Base-by-base conservation (phyloP, 225 moss, liverwort and hornwort species). In the Lunularia cruciata region DNA sequence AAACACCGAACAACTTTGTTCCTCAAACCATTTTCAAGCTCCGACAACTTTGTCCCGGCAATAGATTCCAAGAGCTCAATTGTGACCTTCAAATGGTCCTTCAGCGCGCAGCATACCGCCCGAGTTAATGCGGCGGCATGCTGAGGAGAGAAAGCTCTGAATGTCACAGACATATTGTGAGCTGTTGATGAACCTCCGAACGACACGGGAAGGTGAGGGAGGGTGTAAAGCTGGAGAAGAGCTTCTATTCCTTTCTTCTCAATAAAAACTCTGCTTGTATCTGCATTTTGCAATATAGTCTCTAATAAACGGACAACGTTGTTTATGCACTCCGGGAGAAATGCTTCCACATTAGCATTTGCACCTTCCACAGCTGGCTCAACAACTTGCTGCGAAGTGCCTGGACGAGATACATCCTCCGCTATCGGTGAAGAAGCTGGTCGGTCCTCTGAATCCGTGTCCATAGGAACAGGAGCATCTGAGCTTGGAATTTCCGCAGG, bases 141-240 rank as follows among this genome's bases (percentile, higher is more conserved):
- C 57, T 91, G 96, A 32, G 93, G 93, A 22, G 96, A 91, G 71
- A 98, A 98, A 26, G 96, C 87, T 83, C 92, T 81, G 73, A 98
- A 98, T 60, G 91, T 88, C 54, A 91, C 93, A 25, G 96, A 98
- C 93, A 98, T 91, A 14, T 89, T 98, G 71, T 98, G 96, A 48
- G 91, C 90, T 57, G 90, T 93, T 13, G 92, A 81, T 19, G 96
- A 93, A n/a, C 96, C 96, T 49, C 96, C 96, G 80, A 98, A 98
- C 16, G 92, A 89, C 35, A 91, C 81, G 56, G 93, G 93, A 42
- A 98, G 75, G 77, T 89, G 79, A 33, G 96, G 96, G 48, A 98
- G 89, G 40, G 86, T 93, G 12, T 93, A 98, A 33, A 98, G 70
- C 84, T 91, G 90, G 37, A 98, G 77, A 53, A 98, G 77, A 48